phyloP scores from a whole-genome alignment of 345 rosid genomes.

The Lepidium sativum region DNA sequence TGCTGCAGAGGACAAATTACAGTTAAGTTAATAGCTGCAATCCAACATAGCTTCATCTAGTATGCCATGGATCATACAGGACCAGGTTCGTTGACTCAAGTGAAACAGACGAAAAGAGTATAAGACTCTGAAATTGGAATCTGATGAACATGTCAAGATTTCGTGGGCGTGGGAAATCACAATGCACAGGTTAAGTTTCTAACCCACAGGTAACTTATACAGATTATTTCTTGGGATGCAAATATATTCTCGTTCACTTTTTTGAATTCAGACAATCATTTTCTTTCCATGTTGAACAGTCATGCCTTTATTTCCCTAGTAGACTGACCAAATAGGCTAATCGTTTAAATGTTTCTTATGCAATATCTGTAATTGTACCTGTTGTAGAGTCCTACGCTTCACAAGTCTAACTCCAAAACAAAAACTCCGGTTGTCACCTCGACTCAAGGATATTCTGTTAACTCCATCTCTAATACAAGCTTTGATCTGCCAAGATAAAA shows the following conservation, averaged over 20 bases:
- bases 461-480: conserved; percentile 63
- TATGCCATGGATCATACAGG: background rate
- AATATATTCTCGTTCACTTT: background rate
- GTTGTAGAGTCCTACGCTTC: conserved; percentile 65
- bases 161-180: too few species aligned
- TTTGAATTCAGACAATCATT: background rate
- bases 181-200: too few species aligned
- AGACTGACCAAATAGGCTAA: background rate
- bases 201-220: too few species aligned
- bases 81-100: too few species aligned
- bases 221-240: too few species aligned
- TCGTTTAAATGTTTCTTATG: background rate
- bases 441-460: conserved; percentile 67
- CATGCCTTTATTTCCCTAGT: background rate
- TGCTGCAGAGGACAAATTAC: background rate
- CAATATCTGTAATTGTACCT: conserved; percentile 38
- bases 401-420: conserved; percentile 88
- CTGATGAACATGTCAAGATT: too few species aligned
- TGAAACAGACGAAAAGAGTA: too few species aligned
- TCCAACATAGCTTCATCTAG: background rate
- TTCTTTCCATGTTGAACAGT: background rate
- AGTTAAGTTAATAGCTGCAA: background rate
- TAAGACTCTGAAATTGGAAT: too few species aligned
- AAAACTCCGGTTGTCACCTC: conserved; percentile 81
- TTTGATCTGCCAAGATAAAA: conserved; percentile 49